Percentiles rank a stretch among this genome's conserved stretches.
Evolutionary conservation across 495 filamentous ascomycete species (phyloP).

Genomic region (Penicillium roqueforti): DNA sequence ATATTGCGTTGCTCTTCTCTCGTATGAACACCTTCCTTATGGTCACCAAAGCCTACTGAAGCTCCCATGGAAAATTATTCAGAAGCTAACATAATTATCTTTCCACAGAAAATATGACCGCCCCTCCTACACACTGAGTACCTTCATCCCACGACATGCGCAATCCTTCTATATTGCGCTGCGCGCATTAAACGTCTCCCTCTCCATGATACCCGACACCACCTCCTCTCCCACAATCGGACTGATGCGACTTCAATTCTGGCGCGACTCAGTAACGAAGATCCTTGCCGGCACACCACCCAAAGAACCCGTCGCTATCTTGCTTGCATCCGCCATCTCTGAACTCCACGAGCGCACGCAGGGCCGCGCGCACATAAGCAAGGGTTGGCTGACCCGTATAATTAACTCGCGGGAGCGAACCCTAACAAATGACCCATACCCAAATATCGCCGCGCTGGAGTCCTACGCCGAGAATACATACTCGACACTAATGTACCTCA

Average conservation of each 20-base stretch:
- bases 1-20: constrained; percentile 56
- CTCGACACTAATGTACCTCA: constrained; percentile 86
- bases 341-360: constrained; percentile 54
- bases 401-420: constrained; percentile 77
- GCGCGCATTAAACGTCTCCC: constrained; percentile 87
- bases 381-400: constrained; percentile 75
- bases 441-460: constrained; percentile 68
- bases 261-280: constrained; percentile 76
- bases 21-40: constrained; percentile 34
- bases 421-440: constrained; percentile 77
- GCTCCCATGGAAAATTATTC: not conserved
- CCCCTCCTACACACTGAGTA: constrained; percentile 78
- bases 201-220: constrained; percentile 81
- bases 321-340: constrained; percentile 66
- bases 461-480: constrained; percentile 92
- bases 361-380: constrained; percentile 59
- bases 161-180: constrained; percentile 84
- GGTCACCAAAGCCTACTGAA: not conserved
- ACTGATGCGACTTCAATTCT: constrained; percentile 87
- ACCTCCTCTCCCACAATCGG: constrained; percentile 79
- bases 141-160: constrained; percentile 68
- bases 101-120: constrained; percentile 69
- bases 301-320: constrained; percentile 84
- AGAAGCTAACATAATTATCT: constrained; percentile 7
- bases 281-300: constrained; percentile 71